Evolutionary conservation across 1,284 basidiomycete species (phyloP).

Genomic region (Bondarzewia mesenterica): DNA sequence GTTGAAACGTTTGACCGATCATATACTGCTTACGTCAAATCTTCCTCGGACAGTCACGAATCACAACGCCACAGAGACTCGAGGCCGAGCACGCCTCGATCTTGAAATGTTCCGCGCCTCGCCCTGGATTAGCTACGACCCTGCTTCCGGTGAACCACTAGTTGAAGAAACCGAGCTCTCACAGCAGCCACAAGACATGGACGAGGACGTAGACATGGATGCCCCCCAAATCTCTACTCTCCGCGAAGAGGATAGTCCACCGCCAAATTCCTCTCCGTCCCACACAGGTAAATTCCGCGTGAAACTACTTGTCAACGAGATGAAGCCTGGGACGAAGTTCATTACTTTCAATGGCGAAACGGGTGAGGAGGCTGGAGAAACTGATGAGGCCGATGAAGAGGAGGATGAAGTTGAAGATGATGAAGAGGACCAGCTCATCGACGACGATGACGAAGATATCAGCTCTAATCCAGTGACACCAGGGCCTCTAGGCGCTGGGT

Average conservation of each 20-base stretch:
- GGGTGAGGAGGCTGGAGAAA: constrained; percentile 18
- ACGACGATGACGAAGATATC: constrained; percentile 52
- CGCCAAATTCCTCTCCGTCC: constrained; percentile 33
- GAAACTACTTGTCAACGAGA: constrained; percentile 41
- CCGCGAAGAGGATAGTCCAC: constrained; percentile 58
- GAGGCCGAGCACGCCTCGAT: constrained; percentile 2
- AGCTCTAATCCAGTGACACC: constrained; percentile 18
- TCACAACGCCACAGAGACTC: constrained; percentile 5
- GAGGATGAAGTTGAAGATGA: constrained; percentile 51
- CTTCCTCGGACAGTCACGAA: constrained; percentile 2
- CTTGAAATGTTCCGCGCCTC: constrained; percentile 23
- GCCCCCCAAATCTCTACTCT: constrained; percentile 74
- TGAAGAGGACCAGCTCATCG: constrained; percentile 71
- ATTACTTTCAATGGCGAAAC: constrained; percentile 17
- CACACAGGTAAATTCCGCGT: constrained; percentile 38
- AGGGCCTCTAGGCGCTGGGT: constrained; percentile 4
- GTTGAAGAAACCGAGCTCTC: constrained; percentile 9
- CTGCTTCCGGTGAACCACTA: constrained; percentile 8
- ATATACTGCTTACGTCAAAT: not conserved
- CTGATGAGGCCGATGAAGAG: constrained; percentile 31
- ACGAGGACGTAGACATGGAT: constrained; percentile 52
- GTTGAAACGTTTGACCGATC: not conserved
- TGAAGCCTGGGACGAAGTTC: constrained; percentile 28
- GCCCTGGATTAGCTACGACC: constrained; percentile 24
- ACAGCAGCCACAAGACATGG: constrained; percentile 14